Evolutionary conservation across 2,329 filamentous ascomycete species (phyloP).

Genomic region (Fusarium sp.): DNA sequence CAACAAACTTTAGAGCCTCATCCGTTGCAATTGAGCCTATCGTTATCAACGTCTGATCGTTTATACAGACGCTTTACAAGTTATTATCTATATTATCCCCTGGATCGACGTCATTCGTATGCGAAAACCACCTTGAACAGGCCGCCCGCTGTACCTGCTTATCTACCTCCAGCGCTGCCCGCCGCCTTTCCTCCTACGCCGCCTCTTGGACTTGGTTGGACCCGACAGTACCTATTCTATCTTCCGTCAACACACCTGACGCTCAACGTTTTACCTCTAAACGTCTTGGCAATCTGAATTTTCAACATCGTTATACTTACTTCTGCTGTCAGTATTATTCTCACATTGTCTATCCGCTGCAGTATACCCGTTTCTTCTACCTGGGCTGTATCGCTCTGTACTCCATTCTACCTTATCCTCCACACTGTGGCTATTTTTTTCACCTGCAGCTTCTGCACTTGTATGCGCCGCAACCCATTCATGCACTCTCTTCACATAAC

Average conservation of each 20-base stretch:
- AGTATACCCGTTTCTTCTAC: constrained; percentile 13
- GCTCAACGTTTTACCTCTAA: constrained; percentile 43
- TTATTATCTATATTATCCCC: constrained; percentile 1
- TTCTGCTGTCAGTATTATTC: constrained; percentile 36
- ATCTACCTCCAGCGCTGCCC: constrained; percentile 5
- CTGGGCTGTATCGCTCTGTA: constrained; percentile 19
- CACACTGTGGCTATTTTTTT: constrained; percentile 38
- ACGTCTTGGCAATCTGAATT: constrained; percentile 45
- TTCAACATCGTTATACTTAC: constrained; percentile 35
- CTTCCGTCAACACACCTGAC: constrained; percentile 35
- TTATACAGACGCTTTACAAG: constrained; percentile 15
- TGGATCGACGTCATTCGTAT: constrained; percentile 41
- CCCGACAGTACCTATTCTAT: constrained; percentile 26
- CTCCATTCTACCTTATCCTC: constrained; percentile 25
- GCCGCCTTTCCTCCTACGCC: constrained; percentile 16
- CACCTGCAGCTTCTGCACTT: constrained; percentile 22
- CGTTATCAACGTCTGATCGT: constrained; percentile 18
- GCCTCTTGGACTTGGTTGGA: background rate
- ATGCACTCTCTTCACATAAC: constrained; percentile 29
- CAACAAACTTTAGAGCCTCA: constrained; percentile 38
- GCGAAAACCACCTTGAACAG: constrained; percentile 32
- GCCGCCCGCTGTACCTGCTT: constrained; percentile 11
- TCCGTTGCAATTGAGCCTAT: constrained; percentile 29
- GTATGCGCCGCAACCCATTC: constrained; percentile 45
- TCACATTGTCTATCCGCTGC: constrained; percentile 10